Evolutionary conservation across 2,329 filamentous ascomycete species (phyloP), one percentile per base, ranked within the genome.

Genomic region (Aspergillus versicolor): DNA sequence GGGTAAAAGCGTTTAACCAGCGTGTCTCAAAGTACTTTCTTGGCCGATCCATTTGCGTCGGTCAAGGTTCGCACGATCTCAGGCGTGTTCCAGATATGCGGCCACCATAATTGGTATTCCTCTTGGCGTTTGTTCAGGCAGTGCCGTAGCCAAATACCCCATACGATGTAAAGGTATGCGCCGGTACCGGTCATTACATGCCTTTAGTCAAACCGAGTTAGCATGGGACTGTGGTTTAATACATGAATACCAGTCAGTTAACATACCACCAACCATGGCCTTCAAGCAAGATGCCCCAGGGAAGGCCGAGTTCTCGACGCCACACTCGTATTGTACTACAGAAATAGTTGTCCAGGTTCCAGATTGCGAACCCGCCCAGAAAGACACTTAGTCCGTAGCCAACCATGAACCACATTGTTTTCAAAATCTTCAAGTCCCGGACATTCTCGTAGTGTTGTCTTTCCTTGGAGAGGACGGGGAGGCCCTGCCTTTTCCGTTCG

Each of bases 101-200:
- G 84, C 90, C 91, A 95, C 51, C 82, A 67, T 55, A 94, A 76
- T 65, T 82, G 79, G 68, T 86, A 94, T 67, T 92, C 84, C 42
- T 89, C 83, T 67, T 91, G 88, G 45, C 81, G 81, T 3, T 86
- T 84, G 60, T 92, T 90, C 49, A 94, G 77, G 65, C 89, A 91
- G 61, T 88, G 86, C 41, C 90, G 84, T 17, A 94, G 80, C 88
- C 90, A 93, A 24, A 92, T 86, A 13, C 90, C 88, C 90, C 91
- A 95, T 13, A 86, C 79, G 64, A 95, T 91, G 70, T 93, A 91
- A 69, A 88, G 89, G 73, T 95, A 95, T 15, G 90, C 90, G 70
- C 91, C 91, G 37, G 88, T 79, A 12, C 90, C 90, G 0, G 91
- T 94, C 82, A 93, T 87, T 38, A 93, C 68, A 75, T 93, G 90